These are phyloP conservation scores for Naumovozyma dairenensis DNA, from an alignment of 805 yeast genomes.

Conservation along the genomic window DNA sequence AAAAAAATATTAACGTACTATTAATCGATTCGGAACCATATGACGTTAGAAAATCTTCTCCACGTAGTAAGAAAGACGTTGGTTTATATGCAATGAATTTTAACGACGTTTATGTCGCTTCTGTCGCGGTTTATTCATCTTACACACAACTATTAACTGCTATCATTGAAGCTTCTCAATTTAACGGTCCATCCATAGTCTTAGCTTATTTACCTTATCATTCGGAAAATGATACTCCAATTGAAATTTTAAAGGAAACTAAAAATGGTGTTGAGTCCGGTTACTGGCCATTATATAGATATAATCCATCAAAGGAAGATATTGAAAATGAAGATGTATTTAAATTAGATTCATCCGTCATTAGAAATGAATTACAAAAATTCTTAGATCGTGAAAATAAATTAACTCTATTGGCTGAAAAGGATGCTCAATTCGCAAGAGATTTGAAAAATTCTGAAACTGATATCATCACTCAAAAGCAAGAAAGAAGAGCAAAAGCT, in stretches of 20 bases:
- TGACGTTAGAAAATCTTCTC: constrained; percentile 26
- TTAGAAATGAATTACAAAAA: constrained; percentile 63
- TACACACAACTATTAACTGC: constrained; percentile 90
- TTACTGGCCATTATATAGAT: constrained; percentile 93
- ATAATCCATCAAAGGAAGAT: constrained; percentile 44
- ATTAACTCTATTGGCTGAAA: constrained; percentile 61
- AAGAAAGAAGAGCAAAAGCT: constrained; percentile 57
- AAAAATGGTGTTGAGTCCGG: constrained; percentile 86
- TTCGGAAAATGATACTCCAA: constrained; percentile 53
- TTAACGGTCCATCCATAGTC: constrained; percentile 83
- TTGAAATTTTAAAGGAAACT: constrained; percentile 74
- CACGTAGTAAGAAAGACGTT: constrained; percentile 58
- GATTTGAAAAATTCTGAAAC: constrained; percentile 57
- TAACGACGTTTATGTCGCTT: constrained; percentile 83
- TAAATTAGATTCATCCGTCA: constrained; percentile 74
- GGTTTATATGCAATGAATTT: constrained; percentile 93
- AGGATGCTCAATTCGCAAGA: constrained; percentile 68
- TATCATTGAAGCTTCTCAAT: constrained; percentile 78
- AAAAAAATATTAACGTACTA: constrained; percentile 71
- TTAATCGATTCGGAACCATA: constrained; percentile 80
- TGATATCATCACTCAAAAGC: constrained; percentile 47
- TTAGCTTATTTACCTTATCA: constrained; percentile 80
- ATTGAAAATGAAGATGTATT: constrained; percentile 40
- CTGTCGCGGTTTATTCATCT: constrained; percentile 87
- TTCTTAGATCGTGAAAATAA: constrained; percentile 88